A percentile compares a stretch with the other conserved stretches of the same genome.
Conservation (phyloP, 2,329 filamentous ascomycete species). For the Penicillium sp. region DNA sequence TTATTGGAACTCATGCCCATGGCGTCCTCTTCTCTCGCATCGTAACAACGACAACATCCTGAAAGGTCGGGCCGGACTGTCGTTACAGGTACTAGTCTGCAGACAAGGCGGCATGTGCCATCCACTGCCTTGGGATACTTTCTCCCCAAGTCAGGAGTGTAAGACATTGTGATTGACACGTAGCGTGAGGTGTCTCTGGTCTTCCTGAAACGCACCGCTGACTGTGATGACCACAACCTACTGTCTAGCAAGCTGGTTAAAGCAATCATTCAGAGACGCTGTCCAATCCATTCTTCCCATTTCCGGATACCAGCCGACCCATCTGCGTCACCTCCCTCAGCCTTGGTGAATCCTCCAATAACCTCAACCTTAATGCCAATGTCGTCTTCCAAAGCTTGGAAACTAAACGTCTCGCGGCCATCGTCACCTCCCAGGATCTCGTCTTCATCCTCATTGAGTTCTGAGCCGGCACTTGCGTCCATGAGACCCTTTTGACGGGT, state of each 20-base stretch:
- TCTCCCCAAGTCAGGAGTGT: not conserved
- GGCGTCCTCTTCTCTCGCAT: not conserved
- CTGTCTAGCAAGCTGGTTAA: not conserved
- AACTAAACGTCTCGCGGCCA: constrained; percentile 72
- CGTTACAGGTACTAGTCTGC: not conserved
- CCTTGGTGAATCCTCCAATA: constrained; percentile 62
- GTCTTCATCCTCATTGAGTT: constrained; percentile 62
- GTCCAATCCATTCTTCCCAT: constrained; percentile 90
- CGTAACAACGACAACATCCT: not conserved
- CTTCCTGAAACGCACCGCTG: not conserved
- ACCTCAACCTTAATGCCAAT: constrained; percentile 73
- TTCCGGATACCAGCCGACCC: constrained; percentile 66
- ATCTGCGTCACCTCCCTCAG: constrained; percentile 44
- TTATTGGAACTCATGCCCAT: not conserved
- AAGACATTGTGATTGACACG: not conserved
- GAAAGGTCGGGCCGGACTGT: not conserved
- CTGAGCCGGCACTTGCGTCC: constrained; percentile 66
- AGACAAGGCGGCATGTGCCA: no score
- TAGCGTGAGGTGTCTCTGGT: not conserved
- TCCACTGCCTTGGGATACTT: not conserved
- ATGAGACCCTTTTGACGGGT: constrained; percentile 76
- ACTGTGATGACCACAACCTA: not conserved
- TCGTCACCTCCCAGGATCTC: constrained; percentile 83
- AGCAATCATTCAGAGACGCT: constrained; percentile 55
- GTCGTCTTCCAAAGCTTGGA: constrained; percentile 75